Conservation (phyloP, 352 stramenopile species). For the Thraustochytrium sp. region DNA sequence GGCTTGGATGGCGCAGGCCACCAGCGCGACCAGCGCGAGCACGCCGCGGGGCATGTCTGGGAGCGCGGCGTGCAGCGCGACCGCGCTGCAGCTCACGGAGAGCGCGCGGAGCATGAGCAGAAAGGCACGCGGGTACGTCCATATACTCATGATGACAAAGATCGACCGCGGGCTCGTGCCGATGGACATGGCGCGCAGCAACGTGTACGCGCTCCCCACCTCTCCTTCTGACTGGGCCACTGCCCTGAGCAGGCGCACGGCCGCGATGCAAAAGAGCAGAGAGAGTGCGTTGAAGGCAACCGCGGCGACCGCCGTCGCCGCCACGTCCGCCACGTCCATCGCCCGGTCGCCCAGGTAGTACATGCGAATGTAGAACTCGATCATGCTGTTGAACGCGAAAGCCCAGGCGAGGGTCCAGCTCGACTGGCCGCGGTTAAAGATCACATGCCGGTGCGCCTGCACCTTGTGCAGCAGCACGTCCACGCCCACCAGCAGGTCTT, state of each 20-base stretch:
- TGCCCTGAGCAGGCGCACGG: neutral
- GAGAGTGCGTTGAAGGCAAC: neutral
- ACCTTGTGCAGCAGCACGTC: constrained; percentile 72
- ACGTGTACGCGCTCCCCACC: neutral
- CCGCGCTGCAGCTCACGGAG: neutral
- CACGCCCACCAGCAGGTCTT: constrained; percentile 70
- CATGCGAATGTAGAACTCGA: constrained; percentile 40
- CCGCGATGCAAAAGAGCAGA: neutral
- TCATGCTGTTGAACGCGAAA: constrained; percentile 12
- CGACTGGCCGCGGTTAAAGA: constrained; percentile 58
- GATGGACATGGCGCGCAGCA: neutral
- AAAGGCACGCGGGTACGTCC: constrained; percentile 13
- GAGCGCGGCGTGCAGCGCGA: neutral
- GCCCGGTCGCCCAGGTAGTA: neutral
- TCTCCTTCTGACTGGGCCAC: neutral
- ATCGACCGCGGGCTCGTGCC: neutral
- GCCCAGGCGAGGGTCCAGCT: neutral
- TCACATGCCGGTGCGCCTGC: constrained; percentile 73
- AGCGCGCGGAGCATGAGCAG: neutral
- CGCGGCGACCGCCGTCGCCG: neutral
- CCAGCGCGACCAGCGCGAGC: neutral
- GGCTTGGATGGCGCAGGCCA: neutral
- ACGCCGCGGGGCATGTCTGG: neutral
- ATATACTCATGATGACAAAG: constrained; percentile 40
- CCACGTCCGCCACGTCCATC: neutral